Base-by-base conservation (phyloP, 1,284 basidiomycete species). In the Microbotryomycetes sp. region DNA sequence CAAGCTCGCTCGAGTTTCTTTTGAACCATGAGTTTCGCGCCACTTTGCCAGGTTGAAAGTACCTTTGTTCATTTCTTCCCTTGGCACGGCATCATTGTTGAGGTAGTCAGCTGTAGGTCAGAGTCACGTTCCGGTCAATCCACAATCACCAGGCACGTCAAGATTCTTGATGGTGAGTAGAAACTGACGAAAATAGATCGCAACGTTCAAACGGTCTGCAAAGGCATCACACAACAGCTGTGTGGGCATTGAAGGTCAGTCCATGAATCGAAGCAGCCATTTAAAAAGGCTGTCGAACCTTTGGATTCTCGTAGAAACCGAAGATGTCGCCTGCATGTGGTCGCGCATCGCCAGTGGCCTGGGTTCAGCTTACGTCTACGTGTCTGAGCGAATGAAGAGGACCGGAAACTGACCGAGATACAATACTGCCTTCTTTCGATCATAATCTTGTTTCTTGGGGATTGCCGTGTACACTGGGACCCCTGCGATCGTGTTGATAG, bases 1-100 rank as follows among this genome's bases (percentile, higher is more conserved):
- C 48, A 87, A 70, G 1, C 69, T 45, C 0, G 82, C 80, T n/a
- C 81, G 80, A 25, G 82, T 84, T 16, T 76, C 68, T 0, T 76
- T 78, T 4, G 69, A 52, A 6, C 73, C 72, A 70, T 88, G 86
- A 0, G 45, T 72, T 42, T 9, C 12, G 9, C 36, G 36, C 36
- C 36, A 42, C 19, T 9, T 19, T 9, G 9, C 36, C 36, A 42
- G 19, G 36, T 42, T 42, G 36, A 42, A 42, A 9, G 36, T 42
- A 19, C 36, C 36, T 9, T 9, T 19, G 19, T 42, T 42, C 36
- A 42, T 42, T 42, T 42, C 36, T 9, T 9, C 36, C 9, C 9
- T 42, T 9, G 36, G 36, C 12, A 42, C 36, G 12, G 36, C 36
- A 19, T 42, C 36, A 19, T 42, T 42, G 36, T 42, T 42, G 9